These are phyloP conservation scores for Turnera subulata DNA, from an alignment of 345 rosid species.

Conservation along the genomic window DNA sequence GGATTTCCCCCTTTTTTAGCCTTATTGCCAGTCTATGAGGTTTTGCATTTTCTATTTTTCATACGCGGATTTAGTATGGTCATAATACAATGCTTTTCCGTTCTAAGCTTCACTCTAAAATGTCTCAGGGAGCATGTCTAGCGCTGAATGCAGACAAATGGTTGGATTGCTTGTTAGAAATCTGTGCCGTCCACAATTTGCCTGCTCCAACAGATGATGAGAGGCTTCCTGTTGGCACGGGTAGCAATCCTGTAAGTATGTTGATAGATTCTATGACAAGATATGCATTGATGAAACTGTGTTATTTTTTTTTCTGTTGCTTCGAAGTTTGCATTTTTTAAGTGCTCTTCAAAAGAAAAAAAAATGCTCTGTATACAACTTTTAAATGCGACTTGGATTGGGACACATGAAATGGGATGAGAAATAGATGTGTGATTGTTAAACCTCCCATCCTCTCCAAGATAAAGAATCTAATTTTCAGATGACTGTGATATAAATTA, in stretches of 20 bases:
- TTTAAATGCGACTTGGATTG: not conserved
- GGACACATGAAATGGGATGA: not conserved
- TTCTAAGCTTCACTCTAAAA: constrained; percentile 5
- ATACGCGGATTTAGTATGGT: too few relatives aligned
- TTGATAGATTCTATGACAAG: constrained; percentile 6
- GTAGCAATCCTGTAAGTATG: constrained; percentile 89
- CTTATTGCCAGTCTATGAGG: too few relatives aligned
- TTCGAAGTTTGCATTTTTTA: too few relatives aligned
- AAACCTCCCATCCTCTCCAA: too few relatives aligned
- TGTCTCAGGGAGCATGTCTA: constrained; percentile 80
- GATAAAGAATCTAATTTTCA: too few relatives aligned
- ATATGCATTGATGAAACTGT: not conserved
- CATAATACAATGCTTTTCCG: constrained; percentile 2
- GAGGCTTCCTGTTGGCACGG: constrained; percentile 89
- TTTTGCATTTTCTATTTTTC: too few relatives aligned
- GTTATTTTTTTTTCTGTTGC: too few relatives aligned
- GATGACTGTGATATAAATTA: too few relatives aligned
- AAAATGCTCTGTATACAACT: not conserved
- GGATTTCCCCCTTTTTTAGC: not conserved
- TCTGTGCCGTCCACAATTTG: constrained; percentile 63
- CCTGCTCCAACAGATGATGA: constrained; percentile 59
- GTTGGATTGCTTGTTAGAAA: constrained; percentile 63
- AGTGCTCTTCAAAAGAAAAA: too few relatives aligned
- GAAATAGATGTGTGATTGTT: too few relatives aligned
- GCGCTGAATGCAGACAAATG: constrained; percentile 86